These are phyloP conservation scores for Aspergillus sp. DNA, from an alignment of 2,329 filamentous ascomycete species.

Conservation along the genomic window DNA sequence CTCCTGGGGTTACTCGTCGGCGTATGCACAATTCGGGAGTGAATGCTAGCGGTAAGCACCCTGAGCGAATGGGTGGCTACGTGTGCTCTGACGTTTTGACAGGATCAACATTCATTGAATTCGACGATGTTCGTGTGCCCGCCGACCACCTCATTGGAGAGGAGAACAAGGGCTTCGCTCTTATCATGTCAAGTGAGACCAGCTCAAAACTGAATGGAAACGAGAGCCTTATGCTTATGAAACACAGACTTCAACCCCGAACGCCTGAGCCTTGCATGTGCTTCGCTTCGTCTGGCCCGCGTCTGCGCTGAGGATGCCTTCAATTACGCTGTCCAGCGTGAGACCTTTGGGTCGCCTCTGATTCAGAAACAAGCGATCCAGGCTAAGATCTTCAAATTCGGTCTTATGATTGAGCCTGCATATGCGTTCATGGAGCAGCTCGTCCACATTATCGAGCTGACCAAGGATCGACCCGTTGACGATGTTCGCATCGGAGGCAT, in stretches of 20 bases:
- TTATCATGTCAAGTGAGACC: conserved; percentile 62
- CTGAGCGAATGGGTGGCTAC: not conserved
- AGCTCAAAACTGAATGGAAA: no score
- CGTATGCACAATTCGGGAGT: conserved; percentile 63
- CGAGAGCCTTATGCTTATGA: not conserved
- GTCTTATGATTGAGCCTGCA: conserved; percentile 58
- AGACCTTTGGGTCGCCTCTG: conserved; percentile 60
- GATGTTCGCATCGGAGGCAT: conserved; percentile 49
- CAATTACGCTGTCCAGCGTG: conserved; percentile 61
- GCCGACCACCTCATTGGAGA: conserved; percentile 65
- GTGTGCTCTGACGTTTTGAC: not conserved
- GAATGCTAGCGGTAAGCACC: conserved; percentile 56
- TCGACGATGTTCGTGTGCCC: conserved; percentile 71
- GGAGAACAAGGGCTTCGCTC: conserved; percentile 68
- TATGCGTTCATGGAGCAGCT: conserved; percentile 63
- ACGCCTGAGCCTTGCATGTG: conserved; percentile 63
- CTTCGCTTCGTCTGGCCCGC: conserved; percentile 59
- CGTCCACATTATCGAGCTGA: conserved; percentile 52
- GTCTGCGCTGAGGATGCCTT: conserved; percentile 61
- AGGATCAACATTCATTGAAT: conserved; percentile 61
- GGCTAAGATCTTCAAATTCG: conserved; percentile 59
- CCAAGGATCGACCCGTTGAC: conserved; percentile 36
- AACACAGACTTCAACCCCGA: conserved; percentile 69
- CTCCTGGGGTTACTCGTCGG: conserved; percentile 53
- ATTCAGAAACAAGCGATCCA: conserved; percentile 59